Percentiles rank a stretch among this genome's conserved stretches.
Conservation (phyloP, 257 asterid genomes). For the Voacanga thouarsii region DNA sequence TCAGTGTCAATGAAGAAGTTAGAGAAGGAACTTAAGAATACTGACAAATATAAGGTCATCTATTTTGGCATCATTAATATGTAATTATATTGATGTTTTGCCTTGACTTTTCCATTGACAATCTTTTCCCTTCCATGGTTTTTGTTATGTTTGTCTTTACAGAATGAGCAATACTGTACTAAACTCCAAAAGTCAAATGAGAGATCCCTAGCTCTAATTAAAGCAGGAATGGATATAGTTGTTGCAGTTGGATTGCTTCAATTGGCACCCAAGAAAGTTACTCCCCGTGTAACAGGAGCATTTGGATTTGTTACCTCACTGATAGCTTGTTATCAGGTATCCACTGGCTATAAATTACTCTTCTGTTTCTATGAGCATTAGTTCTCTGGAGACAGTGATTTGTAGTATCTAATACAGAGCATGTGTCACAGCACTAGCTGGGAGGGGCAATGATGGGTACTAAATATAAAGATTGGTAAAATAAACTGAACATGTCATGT, state of each 20-base stretch:
- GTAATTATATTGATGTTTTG: conserved; percentile 10
- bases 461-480: too few species aligned
- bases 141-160: conserved; percentile 21
- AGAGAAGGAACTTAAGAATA: conserved; percentile 68
- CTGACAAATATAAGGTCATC: conserved; percentile 64
- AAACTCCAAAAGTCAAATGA: conserved; percentile 74
- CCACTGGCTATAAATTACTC: not conserved
- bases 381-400: not conserved
- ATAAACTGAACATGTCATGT: too few species aligned
- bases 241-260: conserved; percentile 97
- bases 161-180: conserved; percentile 60
- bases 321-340: conserved; percentile 98
- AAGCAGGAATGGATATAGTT: conserved; percentile 75
- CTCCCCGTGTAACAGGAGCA: conserved; percentile 95
- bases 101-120: not conserved
- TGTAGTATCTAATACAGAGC: not conserved
- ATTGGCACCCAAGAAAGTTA: conserved; percentile 85
- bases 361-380: not conserved
- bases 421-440: not conserved
- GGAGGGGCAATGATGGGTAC: too few species aligned
- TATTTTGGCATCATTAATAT: conserved; percentile 7
- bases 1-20: conserved; percentile 69
- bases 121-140: conserved; percentile 1
- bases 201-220: conserved; percentile 74
- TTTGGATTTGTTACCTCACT: conserved; percentile 81